Percentiles rank a stretch among this genome's conserved stretches.
These are phyloP conservation scores for Leucocoprinus leucothites DNA, from an alignment of 768 basidiomycete species.

Conservation along the genomic window DNA sequence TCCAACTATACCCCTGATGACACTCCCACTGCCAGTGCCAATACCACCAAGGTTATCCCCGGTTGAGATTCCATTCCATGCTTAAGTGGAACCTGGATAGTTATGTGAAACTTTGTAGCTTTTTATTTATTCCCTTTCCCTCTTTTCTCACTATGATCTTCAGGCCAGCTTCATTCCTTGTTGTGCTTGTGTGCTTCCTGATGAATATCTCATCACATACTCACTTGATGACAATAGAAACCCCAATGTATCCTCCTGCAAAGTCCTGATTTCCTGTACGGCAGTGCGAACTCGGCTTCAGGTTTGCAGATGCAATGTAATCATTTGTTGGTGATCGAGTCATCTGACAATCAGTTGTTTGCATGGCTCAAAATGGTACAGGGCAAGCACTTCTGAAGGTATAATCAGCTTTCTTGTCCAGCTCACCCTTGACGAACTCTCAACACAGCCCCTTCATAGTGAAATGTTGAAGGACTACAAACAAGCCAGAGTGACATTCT, in stretches of 20 bases:
- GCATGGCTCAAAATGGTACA: constrained; percentile 58
- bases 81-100: too few relatives aligned
- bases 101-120: too few relatives aligned
- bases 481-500: constrained; percentile 60
- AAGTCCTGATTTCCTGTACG: constrained; percentile 88
- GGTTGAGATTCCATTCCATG: too few relatives aligned
- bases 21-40: too few relatives aligned
- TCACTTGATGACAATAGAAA: constrained; percentile 43
- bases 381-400: constrained; percentile 27
- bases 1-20: too few relatives aligned
- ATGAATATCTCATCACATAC: background rate
- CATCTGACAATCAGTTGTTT: constrained; percentile 75
- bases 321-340: constrained; percentile 79
- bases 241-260: constrained; percentile 87
- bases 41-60: too few relatives aligned
- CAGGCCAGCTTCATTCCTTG: too few relatives aligned
- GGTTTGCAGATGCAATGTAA: constrained; percentile 84
- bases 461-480: constrained; percentile 39
- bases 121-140: too few relatives aligned
- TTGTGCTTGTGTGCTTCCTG: too few relatives aligned
- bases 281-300: constrained; percentile 71
- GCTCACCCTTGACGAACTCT: background rate
- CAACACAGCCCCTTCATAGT: constrained; percentile 15
- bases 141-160: too few relatives aligned
- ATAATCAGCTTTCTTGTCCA: constrained; percentile 14